Percentiles rank a stretch among this genome's conserved stretches.
Conservation (phyloP, 2,329 filamentous ascomycete genomes). For the Colletotrichum simmondsii region DNA sequence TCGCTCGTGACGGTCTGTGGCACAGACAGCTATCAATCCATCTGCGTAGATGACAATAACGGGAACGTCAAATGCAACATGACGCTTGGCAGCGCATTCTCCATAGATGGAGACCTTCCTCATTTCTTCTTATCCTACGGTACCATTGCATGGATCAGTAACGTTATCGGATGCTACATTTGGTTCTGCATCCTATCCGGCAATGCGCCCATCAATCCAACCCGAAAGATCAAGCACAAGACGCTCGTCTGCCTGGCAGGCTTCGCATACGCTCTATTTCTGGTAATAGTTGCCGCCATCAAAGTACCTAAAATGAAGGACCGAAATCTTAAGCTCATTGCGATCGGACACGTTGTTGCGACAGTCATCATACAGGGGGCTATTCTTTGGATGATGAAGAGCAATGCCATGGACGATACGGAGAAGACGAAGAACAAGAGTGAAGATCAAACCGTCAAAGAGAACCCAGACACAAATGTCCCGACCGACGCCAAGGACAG, state of each 20-base stretch:
- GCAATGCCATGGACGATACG: neutral
- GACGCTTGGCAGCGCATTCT: neutral
- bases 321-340: neutral
- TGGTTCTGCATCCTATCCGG: neutral
- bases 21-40: neutral
- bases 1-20: neutral
- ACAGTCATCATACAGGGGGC: neutral
- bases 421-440: no score
- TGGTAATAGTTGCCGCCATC: neutral
- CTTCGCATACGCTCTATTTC: neutral
- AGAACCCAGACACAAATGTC: no score
- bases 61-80: neutral
- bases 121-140: conserved; percentile 4
- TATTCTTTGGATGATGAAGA: neutral
- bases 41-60: neutral
- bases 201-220: neutral
- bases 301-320: neutral
- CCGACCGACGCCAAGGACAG: neutral
- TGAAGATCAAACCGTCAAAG: neutral
- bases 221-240: neutral
- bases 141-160: neutral
- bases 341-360: neutral
- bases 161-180: neutral
- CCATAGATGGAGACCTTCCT: neutral
- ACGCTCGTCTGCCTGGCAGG: neutral